These are phyloP conservation scores for Gossypium davidsonii DNA, from an alignment of 441 rosid genomes.

Conservation along the genomic window DNA sequence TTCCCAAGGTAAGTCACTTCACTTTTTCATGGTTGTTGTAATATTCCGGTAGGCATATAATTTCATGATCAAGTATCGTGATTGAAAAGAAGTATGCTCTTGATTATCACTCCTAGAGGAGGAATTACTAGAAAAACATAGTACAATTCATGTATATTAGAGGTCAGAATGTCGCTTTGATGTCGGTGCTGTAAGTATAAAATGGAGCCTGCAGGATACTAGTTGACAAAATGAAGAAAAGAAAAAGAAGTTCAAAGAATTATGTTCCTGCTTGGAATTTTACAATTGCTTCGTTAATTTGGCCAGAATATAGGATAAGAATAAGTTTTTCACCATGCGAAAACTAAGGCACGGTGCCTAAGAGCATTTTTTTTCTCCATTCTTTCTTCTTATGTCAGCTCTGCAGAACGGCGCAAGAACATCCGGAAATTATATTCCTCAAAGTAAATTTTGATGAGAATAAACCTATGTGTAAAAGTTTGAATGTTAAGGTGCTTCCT, in stretches of 20 bases:
- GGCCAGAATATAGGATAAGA: not conserved
- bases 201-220: not conserved
- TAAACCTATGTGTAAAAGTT: slow-evolving; percentile 90
- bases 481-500: slow-evolving; percentile 91
- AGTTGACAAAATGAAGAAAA: not conserved
- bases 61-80: not conserved
- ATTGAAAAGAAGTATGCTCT: not conserved
- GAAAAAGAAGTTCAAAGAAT: not conserved
- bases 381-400: slow-evolving; percentile 37
- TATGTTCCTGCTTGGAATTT: not conserved
- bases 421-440: slow-evolving; percentile 70
- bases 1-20: slow-evolving; percentile 57
- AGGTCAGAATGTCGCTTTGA: not conserved
- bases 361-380: not conserved
- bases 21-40: not conserved
- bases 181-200: not conserved
- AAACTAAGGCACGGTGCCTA: not conserved
- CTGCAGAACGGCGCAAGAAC: slow-evolving; percentile 75
- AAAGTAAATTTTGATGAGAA: slow-evolving; percentile 95
- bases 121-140: not conserved
- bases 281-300: not conserved
- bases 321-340: not conserved
- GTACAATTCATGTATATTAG: not conserved
- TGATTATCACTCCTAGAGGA: not conserved
- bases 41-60: not conserved